Evolutionary conservation across 2,329 filamentous ascomycete genomes (phyloP), one percentile per base, ranked within the genome.

Genomic region (Talaromyces sp.): DNA sequence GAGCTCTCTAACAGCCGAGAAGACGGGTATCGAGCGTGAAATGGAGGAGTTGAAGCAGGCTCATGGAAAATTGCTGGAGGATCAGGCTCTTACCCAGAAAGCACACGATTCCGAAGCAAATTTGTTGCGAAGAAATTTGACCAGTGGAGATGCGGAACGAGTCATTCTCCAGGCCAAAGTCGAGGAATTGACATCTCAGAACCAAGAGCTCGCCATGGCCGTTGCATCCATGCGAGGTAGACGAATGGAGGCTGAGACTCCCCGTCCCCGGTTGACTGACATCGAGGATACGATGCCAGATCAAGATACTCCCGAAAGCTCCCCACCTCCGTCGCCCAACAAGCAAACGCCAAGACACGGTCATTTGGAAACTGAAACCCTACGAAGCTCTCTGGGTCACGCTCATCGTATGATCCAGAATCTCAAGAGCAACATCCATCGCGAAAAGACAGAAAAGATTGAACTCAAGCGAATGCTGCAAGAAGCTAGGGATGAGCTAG

Each of bases 391-490:
- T 31, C 85, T 98, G 33, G 90, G 93, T 70, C 95, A 99, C 76
- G 94, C 95, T 45, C 95, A 98, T 77, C 88, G 94, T 65, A 97
- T 96, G 80, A 97, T 99, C 66, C 94, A 98, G 76, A 96, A 92
- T 72, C 86, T 98, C 70, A 93, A 96, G 78, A 93, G 90, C 76
- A 96, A 93, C 72, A 91, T 98, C 56, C 94, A 99, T 77, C 90
- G 95, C 39, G 95, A 99, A 78, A 99, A 98, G 87, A 97, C 94
- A 0, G 95, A 99, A 78, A 99, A 97, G 83, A 86, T 98, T 33
- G 95, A 99, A 78, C 86, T 98, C 62, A 93, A 92, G 79, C 90
- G 94, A 66, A 92, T 99, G 86, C 86, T 98, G 35, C 94, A 98
- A 79, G 95, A 99, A 73, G 90, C 94, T 27, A 89, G 93, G 41